phyloP scores from a whole-genome alignment of 106 monocot genomes.

The Ottelia alismoides region DNA sequence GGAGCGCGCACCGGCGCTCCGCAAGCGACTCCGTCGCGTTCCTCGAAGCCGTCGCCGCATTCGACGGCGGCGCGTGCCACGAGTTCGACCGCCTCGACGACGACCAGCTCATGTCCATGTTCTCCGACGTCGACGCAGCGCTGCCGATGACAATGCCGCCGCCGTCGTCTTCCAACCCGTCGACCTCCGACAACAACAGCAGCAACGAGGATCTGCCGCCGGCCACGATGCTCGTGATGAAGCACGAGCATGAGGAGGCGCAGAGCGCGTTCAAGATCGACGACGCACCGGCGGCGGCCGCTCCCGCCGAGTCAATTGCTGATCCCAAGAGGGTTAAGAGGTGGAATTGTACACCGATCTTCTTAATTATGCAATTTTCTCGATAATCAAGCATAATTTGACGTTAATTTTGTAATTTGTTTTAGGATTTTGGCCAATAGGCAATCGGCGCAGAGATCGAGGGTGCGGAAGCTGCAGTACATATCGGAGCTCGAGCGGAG shows the following conservation, averaged over 20 bases:
- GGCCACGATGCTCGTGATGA: not conserved
- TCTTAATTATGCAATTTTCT: too few species aligned
- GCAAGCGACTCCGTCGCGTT: slow-evolving; percentile 66
- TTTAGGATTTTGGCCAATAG: too few species aligned
- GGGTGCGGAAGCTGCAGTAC: slow-evolving; percentile 63
- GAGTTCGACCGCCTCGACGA: slow-evolving; percentile 61
- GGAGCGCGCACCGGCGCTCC: slow-evolving; percentile 57
- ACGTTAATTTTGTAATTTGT: not conserved
- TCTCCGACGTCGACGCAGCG: slow-evolving; percentile 35
- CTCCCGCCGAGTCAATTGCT: slow-evolving; percentile 1
- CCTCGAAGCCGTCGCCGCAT: slow-evolving; percentile 27
- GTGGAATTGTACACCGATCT: too few species aligned
- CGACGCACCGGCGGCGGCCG: not conserved
- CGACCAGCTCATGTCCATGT: too few species aligned
- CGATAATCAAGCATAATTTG: slow-evolving; percentile 62
- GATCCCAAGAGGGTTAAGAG: slow-evolving; percentile 80
- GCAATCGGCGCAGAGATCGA: slow-evolving; percentile 63
- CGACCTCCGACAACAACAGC: slow-evolving; percentile 31
- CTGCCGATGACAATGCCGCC: slow-evolving; percentile 3
- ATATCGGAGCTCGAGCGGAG: slow-evolving; percentile 68
- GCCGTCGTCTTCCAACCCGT: slow-evolving; percentile 14
- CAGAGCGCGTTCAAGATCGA: slow-evolving; percentile 14
- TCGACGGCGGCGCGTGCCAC: slow-evolving; percentile 1
- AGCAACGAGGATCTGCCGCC: slow-evolving; percentile 27
- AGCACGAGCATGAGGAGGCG: slow-evolving; percentile 26